Conservation (phyloP, 2,329 filamentous ascomycete genomes). For the Venturia effusa region DNA sequence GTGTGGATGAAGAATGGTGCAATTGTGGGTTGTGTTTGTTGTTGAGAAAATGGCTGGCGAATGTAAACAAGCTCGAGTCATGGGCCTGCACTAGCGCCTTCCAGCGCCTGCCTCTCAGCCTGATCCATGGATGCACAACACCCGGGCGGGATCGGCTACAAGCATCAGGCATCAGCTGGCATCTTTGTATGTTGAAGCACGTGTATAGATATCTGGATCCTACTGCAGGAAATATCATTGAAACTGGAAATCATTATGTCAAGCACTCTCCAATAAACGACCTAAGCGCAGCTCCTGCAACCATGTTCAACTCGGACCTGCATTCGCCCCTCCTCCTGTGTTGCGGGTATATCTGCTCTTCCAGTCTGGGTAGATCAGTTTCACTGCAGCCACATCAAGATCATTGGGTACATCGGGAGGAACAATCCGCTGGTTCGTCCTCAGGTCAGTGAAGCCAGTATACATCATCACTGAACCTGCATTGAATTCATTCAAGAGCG, state of each 20-base stretch:
- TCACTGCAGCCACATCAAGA: not conserved
- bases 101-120: not conserved
- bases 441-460: not conserved
- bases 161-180: no score
- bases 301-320: not conserved
- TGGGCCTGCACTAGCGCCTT: not conserved
- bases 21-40: not conserved
- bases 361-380: not conserved
- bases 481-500: not conserved
- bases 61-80: slow-evolving; percentile 3
- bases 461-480: not conserved
- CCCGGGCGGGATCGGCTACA: not conserved
- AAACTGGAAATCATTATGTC: not conserved
- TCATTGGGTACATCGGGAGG: not conserved
- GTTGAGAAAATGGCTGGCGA: not conserved
- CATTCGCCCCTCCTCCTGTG: not conserved
- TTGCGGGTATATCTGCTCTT: no score
- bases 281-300: not conserved
- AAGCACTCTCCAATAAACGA: not conserved
- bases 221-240: not conserved
- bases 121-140: not conserved
- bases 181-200: no score
- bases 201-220: not conserved
- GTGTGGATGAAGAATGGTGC: not conserved
- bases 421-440: not conserved